Evolutionary conservation across 306 rosid genomes (phyloP).

Genomic region (Quercus wislizeni): DNA sequence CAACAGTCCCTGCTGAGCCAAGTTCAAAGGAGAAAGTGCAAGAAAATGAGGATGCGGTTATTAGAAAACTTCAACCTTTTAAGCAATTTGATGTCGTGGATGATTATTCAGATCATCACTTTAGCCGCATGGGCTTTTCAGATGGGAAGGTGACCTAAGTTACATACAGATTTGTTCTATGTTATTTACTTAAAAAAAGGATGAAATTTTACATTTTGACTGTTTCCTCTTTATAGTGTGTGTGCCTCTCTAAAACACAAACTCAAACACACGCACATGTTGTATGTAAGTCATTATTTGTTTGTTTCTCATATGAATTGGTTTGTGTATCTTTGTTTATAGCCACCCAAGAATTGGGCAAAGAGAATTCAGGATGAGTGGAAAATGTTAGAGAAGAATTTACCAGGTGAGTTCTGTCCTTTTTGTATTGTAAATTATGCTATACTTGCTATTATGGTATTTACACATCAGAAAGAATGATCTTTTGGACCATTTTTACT

Average conservation of each 20-base stretch:
- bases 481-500: not conserved
- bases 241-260: not conserved
- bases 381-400: conserved; percentile 66
- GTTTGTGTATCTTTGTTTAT: conserved; percentile 10
- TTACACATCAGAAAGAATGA: not conserved
- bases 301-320: not conserved
- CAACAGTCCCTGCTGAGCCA: conserved; percentile 26
- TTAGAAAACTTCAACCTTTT: conserved; percentile 37
- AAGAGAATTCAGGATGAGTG: conserved; percentile 81
- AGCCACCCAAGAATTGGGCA: conserved; percentile 70
- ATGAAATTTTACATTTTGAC: not conserved
- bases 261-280: not conserved
- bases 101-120: conserved; percentile 58
- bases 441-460: not conserved
- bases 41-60: conserved; percentile 10
- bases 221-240: not conserved
- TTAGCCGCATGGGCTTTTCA: conserved; percentile 32
- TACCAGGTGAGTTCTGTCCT: conserved; percentile 57
- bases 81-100: conserved; percentile 62
- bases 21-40: conserved; percentile 40
- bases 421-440: not conserved
- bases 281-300: not conserved
- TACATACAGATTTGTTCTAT: not conserved
- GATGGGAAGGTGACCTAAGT: conserved; percentile 42
- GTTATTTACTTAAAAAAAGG: not conserved